Base-by-base conservation (phyloP, 75 land plant genomes). In the Isoetes taiwanensis region DNA sequence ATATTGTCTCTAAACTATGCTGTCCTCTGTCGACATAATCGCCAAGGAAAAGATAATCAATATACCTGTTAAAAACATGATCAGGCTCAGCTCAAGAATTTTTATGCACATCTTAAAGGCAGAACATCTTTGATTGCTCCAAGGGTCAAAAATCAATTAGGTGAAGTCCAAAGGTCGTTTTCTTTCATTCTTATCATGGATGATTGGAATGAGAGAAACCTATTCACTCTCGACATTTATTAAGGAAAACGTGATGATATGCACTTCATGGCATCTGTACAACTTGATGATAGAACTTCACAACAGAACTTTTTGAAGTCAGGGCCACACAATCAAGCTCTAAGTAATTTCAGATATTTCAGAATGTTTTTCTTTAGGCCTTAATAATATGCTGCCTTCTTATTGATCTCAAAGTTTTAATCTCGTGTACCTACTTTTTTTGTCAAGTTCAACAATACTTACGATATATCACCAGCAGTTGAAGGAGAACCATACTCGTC, bases 401-500 rank as follows among this genome's bases (percentile, higher is more conserved):
- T 11, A 17, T 11, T 11, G 9, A 10, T 10, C 52, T 11, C 17
- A 11, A 11, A 12, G 17, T 11, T 12, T 11, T 11, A 8, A 19
- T 19, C 19, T 19, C 8, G 9, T 11, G 9, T 8, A 9, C n/a
- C n/a, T n/a, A 48, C 19, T 11, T 12, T 8, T n/a, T 8, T 8
- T 19, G 19, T 11, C 10, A 11, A 12, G 17, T 11, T 8, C 10
- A 11, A 12, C 19, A 19, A 21, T 3, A 69, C 88, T 68, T 61
- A 86, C 93, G 84, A 83, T 58, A 86, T 80, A 54, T 86, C 93
- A 54, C 93, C 93, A 41, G 88, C 93, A 34, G 88, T 80, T 31
- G 93, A 86, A 38, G 93, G 93, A 64, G 72, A 83, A 34, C 93
- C 93, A 66, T 86, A 86, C 30, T 86, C 93, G 76, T 83, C 93